Percentiles rank a stretch among this genome's conserved stretches.
Conservation (phyloP, 768 basidiomycete genomes). For the Suillus fuscotomentosus region DNA sequence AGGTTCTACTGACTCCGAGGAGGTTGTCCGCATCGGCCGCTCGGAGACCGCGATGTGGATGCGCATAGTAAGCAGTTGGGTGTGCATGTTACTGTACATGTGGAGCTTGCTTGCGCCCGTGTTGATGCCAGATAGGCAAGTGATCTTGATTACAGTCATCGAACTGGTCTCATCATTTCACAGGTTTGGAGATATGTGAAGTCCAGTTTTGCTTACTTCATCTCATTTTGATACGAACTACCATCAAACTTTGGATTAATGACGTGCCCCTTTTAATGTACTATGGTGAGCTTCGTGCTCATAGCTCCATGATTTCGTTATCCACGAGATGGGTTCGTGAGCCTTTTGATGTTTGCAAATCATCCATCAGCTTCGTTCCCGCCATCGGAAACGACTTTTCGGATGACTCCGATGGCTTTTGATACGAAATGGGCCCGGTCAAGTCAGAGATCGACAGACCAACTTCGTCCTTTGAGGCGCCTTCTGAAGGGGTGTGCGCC, state of each 20-base stretch:
- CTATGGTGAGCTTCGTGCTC: not conserved
- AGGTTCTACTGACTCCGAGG: constrained; percentile 49
- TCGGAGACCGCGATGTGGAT: constrained; percentile 99
- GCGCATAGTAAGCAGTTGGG: constrained; percentile 94
- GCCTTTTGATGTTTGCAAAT: not conserved
- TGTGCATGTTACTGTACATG: constrained; percentile 81
- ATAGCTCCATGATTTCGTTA: not conserved
- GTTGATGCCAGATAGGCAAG: constrained; percentile 86
- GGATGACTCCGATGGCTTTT: not conserved
- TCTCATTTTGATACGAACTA: not conserved
- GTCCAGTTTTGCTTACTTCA: not conserved
- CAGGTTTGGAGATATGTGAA: constrained; percentile 27
- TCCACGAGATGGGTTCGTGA: not conserved
- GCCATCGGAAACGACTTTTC: not conserved
- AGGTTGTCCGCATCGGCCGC: constrained; percentile 88
- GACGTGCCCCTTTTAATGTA: not conserved
- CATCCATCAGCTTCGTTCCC: not conserved
- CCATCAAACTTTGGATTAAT: constrained; percentile 1
- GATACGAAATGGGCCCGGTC: not conserved
- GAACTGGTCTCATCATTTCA: not conserved
- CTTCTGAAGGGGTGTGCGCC: not conserved
- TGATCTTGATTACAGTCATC: not conserved
- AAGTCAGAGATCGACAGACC: not conserved
- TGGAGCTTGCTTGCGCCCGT: constrained; percentile 91
- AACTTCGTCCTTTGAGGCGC: not conserved